Base-by-base conservation (phyloP, 768 basidiomycete genomes). In the Mycena albidolilacea region DNA sequence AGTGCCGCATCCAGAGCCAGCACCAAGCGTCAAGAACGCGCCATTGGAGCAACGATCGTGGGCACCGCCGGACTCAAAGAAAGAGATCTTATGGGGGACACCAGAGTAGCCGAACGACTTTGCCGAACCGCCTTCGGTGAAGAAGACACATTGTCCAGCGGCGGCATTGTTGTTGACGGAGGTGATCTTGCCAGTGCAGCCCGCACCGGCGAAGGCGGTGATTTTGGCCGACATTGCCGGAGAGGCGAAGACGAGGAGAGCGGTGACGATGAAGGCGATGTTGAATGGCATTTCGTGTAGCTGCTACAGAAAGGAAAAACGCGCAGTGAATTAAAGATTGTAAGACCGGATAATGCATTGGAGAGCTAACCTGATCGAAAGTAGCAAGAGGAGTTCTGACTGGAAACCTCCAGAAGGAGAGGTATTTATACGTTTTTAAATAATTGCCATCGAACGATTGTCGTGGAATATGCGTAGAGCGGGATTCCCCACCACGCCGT, bases 241-340 rank as follows among this genome's bases (percentile, higher is more conserved):
- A 38, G 66, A 23, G 55, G 66, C 41, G 66, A 39, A 21, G 10
- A 50, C 66, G 11, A 67, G 23, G 55, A 67, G 39, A 48, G 66
- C 66, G 41, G 41, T 38, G 43, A 41, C 46, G 55, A 58, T 44
- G 55, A 67, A 57, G 54, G 1, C 43, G 43, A 67, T 6, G 66
- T 67, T 67, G 66, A 65, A 65, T 52, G 54, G 52, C 11, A 41
- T 41, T n/a, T n/a, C 7, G 11, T 41, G 11, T 41, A 59, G 37
- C 37, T 59, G 3, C 57, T 39, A n/a, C 38, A 59, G 7, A 5
- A 39, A n/a, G 5, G 12, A 30, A 54, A 14, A 39, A 38, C 15
- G 5, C 8, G 38, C 6, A 39, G 57, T 59, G 57, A 59, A 37
- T 43, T 41, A 38, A 17, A 64, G 30, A 41, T 64, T 39, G 14